phyloP scores from a whole-genome alignment of 73 alveolate genomes.

The Blepharisma japonicum region DNA sequence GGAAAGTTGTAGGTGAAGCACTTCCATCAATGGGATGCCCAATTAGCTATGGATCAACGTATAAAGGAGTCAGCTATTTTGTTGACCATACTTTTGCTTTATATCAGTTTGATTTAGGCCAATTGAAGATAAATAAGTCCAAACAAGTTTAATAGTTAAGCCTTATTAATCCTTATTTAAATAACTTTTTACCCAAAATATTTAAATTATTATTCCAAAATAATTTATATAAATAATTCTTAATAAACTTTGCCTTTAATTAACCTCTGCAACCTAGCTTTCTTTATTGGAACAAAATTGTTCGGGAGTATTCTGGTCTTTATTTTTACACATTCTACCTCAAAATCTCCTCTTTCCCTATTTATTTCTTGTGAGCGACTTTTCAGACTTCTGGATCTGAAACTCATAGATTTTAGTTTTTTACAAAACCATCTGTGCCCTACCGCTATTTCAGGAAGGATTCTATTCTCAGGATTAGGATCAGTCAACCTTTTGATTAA shows the following conservation, averaged over 20 bases:
- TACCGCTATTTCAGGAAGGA: slow-evolving; percentile 33
- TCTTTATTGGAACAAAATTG: not conserved
- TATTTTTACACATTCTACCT: slow-evolving; percentile 76
- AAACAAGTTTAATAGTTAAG: not conserved
- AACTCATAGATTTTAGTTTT: slow-evolving; percentile 15
- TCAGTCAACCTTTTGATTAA: slow-evolving; percentile 37
- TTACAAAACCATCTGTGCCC: slow-evolving; percentile 39
- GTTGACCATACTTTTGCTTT: too few species aligned
- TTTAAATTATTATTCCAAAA: too few species aligned
- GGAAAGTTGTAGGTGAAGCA: too few species aligned
- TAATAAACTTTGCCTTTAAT: slow-evolving; percentile 63
- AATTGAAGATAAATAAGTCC: too few species aligned
- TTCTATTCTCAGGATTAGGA: slow-evolving; percentile 33
- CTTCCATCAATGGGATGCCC: too few species aligned
- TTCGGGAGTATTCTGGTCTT: slow-evolving; percentile 48
- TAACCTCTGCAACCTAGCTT: not conserved
- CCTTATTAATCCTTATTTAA: slow-evolving; percentile 59
- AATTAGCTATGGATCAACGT: too few species aligned
- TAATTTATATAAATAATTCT: slow-evolving; percentile 53
- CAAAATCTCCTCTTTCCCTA: slow-evolving; percentile 48
- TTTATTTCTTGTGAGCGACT: slow-evolving; percentile 29
- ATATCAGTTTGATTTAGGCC: too few species aligned
- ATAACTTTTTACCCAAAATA: too few species aligned
- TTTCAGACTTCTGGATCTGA: slow-evolving; percentile 59
- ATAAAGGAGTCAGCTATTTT: too few species aligned